Conservation (phyloP, 139 green algal genomes). For the Asterochloris sp. region DNA sequence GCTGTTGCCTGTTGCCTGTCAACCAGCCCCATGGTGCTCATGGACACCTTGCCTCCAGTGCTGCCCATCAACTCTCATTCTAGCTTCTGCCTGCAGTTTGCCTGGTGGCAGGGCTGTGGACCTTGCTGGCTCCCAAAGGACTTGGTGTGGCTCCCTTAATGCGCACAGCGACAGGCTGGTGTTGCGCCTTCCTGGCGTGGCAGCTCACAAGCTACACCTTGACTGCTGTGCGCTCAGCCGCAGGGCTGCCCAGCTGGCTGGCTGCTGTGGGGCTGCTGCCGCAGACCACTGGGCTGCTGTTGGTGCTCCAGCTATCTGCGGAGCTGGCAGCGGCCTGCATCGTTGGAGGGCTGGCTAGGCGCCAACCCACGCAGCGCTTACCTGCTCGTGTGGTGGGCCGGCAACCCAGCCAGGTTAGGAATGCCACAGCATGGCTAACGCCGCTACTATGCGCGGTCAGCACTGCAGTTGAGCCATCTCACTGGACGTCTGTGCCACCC, state of each 20-base stretch:
- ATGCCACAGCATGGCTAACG: too few species aligned
- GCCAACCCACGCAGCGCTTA: too few species aligned
- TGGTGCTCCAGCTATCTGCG: too few species aligned
- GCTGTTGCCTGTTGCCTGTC: neutral
- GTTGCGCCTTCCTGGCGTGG: constrained; percentile 17
- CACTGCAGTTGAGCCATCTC: too few species aligned
- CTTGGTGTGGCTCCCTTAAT: neutral
- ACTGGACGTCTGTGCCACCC: too few species aligned
- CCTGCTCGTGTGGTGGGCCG: too few species aligned
- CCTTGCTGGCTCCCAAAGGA: constrained; percentile 2
- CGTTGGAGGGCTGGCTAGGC: too few species aligned
- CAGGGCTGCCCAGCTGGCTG: neutral
- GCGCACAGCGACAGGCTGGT: neutral
- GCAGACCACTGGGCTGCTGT: neutral
- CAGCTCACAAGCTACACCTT: constrained; percentile 19
- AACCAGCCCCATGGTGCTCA: neutral
- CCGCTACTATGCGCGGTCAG: too few species aligned
- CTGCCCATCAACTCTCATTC: neutral
- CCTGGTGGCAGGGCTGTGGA: constrained; percentile 24
- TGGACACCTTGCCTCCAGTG: neutral
- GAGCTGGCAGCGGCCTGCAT: too few species aligned
- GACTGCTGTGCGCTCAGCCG: constrained; percentile 8
- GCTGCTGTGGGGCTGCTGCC: neutral
- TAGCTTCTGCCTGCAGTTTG: constrained; percentile 1
- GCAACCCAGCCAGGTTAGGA: too few species aligned